Evolutionary conservation across 2,329 filamentous ascomycete species (phyloP).

Genomic region (Pleoardoris graminearum): DNA sequence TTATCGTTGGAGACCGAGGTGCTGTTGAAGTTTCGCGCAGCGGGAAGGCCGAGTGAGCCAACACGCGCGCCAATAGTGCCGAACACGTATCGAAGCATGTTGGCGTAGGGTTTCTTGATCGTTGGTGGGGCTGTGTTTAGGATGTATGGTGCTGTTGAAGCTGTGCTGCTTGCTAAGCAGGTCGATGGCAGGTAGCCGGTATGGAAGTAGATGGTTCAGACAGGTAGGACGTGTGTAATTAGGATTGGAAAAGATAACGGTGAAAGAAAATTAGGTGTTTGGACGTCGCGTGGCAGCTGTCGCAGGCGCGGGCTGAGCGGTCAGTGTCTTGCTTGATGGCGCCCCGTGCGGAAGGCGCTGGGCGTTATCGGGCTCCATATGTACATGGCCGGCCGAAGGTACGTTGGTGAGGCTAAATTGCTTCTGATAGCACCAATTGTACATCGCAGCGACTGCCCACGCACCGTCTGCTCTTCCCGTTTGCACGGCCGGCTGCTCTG

Average conservation of each 20-base stretch:
- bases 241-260: neutral
- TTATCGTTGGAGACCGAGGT: neutral
- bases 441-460: neutral
- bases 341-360: constrained; percentile 1
- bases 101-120: neutral
- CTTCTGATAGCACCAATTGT: too few relatives aligned
- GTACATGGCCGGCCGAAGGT: neutral
- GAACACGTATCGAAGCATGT: constrained; percentile 6
- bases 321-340: neutral
- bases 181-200: too few relatives aligned
- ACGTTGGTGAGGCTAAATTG: neutral
- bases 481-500: neutral
- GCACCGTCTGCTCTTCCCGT: neutral
- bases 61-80: neutral
- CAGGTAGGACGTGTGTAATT: too few relatives aligned
- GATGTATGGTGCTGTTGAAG: neutral
- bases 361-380: neutral
- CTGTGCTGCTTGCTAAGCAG: neutral
- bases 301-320: neutral
- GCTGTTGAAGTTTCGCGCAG: neutral
- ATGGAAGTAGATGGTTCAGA: too few relatives aligned
- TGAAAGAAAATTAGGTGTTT: neutral
- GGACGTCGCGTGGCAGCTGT: constrained; percentile 3
- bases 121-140: neutral
- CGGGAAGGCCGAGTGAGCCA: neutral